Evolutionary conservation across 176 grass and related monocot genomes (phyloP).

Genomic region (Oryza longistaminata): DNA sequence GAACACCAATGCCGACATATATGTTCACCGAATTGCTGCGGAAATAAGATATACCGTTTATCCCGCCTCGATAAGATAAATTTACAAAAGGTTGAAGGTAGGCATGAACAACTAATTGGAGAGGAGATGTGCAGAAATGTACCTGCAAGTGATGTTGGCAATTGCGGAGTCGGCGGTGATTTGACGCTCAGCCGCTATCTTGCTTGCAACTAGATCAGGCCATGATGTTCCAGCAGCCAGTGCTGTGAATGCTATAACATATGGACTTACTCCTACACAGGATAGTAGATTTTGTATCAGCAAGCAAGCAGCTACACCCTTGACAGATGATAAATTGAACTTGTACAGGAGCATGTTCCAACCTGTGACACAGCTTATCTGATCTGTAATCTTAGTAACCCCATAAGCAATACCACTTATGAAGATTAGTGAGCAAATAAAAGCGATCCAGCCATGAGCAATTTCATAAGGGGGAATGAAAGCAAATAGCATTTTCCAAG

Average conservation of each 20-base stretch:
- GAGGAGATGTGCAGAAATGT: neutral
- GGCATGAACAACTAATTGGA: neutral
- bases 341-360: slow-evolving; percentile 24
- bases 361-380: slow-evolving; percentile 95
- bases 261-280: slow-evolving; percentile 74
- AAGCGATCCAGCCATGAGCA: slow-evolving; percentile 81
- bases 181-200: slow-evolving; percentile 97
- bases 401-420: slow-evolving; percentile 90
- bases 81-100: neutral
- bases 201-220: slow-evolving; percentile 94
- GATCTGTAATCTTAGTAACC: slow-evolving; percentile 88
- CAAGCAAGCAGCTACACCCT: neutral
- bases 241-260: slow-evolving; percentile 94
- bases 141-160: slow-evolving; percentile 98
- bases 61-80: neutral
- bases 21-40: slow-evolving; percentile 93
- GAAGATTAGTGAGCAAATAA: slow-evolving; percentile 64
- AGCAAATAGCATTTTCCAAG: slow-evolving; percentile 79
- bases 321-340: slow-evolving; percentile 13
- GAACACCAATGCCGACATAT: slow-evolving; percentile 83
- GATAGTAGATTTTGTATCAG: slow-evolving; percentile 27
- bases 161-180: slow-evolving; percentile 92
- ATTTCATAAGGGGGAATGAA: slow-evolving; percentile 78
- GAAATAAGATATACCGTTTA: neutral
- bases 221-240: slow-evolving; percentile 87